Evolutionary conservation across 2,329 filamentous ascomycete species (phyloP), one percentile per base, ranked within the genome.

Genomic region (Lachnellula suecica): DNA sequence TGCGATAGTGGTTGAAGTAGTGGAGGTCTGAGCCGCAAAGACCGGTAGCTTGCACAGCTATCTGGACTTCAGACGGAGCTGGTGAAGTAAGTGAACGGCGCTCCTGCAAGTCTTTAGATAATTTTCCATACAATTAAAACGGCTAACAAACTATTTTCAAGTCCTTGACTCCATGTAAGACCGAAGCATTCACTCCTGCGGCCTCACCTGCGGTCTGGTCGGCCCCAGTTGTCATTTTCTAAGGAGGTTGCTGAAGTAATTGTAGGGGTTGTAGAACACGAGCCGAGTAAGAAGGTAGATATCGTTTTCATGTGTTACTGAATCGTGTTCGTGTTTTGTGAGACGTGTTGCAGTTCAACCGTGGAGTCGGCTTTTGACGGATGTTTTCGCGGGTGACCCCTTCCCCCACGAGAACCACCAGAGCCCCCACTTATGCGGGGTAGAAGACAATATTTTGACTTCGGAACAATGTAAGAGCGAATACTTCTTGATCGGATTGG

Each of bases 21-120:
- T 97, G 93, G 52, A 97, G 85, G 70, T 97, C 92, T 56, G 90
- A 95, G 80, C 93, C 94, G 77, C 94, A 97, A 65, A 97, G 97
- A 49, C 94, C 94, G 2, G 93, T 97, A 72, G 89, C 93, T 73
- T 93, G 89, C 68, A 97, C 83, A 49, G 89, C 89, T 54, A 97
- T 72, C 40, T 91, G 91, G 44, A 97, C 91, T 75, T 97, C 89
- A 46, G 52, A 49, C 44, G 64, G 43, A 20, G 47, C 53, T 45
- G 66, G 68, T 15, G 48, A 44, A 11, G 35, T 35, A 5, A 70
- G 59, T 8, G 47, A 38, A 24, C 67, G 61, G 38, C 56, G 45
- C 63, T 68, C 66, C 66, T 69, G 47, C n/a, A 38, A 27, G 20
- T 10, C 34, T 11, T 52, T n/a, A 49, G 41, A 46, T 17, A 44